Conservation (phyloP, 306 rosid species). For the Quercus variabilis region DNA sequence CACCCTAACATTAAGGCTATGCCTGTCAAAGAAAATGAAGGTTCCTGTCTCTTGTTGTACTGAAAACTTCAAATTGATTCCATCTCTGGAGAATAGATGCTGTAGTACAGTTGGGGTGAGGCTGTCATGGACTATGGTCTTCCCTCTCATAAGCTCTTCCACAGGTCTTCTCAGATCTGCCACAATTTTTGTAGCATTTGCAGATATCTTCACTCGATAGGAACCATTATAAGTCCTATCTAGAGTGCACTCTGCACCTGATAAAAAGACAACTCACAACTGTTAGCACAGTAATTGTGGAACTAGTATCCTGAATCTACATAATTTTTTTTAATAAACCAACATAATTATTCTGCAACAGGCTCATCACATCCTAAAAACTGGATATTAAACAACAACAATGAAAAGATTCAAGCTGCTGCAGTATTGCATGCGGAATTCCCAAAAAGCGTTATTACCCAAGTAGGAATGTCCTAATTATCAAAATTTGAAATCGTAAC, state of each 20-base stretch:
- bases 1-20: slow-evolving; percentile 50
- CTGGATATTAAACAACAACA: too few relatives aligned
- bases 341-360: too few relatives aligned
- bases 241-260: slow-evolving; percentile 64
- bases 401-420: too few relatives aligned
- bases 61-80: slow-evolving; percentile 44
- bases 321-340: background rate
- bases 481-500: background rate
- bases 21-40: slow-evolving; percentile 62
- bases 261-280: slow-evolving; percentile 15
- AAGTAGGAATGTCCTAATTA: background rate
- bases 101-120: slow-evolving; percentile 67
- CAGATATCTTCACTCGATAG: slow-evolving; percentile 65
- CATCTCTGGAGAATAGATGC: slow-evolving; percentile 65
- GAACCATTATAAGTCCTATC: slow-evolving; percentile 61
- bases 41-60: slow-evolving; percentile 71
- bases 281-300: slow-evolving; percentile 17
- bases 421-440: too few relatives aligned
- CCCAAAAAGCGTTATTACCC: background rate
- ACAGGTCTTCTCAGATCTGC: slow-evolving; percentile 75
- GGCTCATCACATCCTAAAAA: too few relatives aligned
- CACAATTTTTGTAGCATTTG: slow-evolving; percentile 79
- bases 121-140: slow-evolving; percentile 46
- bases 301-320: background rate
- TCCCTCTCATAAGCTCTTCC: slow-evolving; percentile 78